These are phyloP conservation scores for Takashimella tepidaria DNA, from an alignment of 1,284 basidiomycete species.

Conservation along the genomic window DNA sequence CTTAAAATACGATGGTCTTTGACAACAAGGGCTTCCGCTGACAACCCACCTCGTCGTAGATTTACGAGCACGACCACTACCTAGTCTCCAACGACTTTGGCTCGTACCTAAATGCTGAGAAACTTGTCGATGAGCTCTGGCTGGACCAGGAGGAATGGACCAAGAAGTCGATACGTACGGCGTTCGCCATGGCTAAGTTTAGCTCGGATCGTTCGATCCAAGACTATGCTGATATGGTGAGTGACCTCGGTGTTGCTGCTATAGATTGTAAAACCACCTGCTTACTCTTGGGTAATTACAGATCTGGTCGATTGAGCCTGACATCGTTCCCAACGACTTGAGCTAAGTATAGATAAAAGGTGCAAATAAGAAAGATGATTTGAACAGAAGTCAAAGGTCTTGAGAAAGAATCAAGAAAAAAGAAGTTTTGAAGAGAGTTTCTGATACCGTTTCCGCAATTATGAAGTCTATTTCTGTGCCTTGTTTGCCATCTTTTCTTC, in stretches of 20 bases:
- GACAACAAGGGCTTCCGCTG: conserved; percentile 63
- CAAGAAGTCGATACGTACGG: conserved; percentile 80
- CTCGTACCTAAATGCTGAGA: conserved; percentile 74
- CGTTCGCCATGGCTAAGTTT: conserved; percentile 87
- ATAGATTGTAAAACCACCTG: background rate
- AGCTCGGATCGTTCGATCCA: conserved; percentile 84
- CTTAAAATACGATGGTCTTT: conserved; percentile 15
- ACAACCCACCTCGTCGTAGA: background rate
- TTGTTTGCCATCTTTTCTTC: too few species aligned
- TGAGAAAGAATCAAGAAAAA: background rate
- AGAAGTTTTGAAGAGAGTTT: too few species aligned
- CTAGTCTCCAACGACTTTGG: conserved; percentile 80
- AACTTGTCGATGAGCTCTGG: conserved; percentile 81
- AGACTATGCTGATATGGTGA: conserved; percentile 63
- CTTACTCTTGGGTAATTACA: background rate
- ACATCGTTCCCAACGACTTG: conserved; percentile 28
- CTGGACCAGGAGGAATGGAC: conserved; percentile 74
- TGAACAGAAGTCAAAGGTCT: background rate
- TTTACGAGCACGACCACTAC: conserved; percentile 57
- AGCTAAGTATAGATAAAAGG: background rate
- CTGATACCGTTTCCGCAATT: too few species aligned
- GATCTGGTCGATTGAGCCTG: conserved; percentile 43
- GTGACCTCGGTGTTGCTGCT: conserved; percentile 7
- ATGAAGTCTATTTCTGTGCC: too few species aligned
- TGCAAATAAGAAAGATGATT: background rate